Percentiles rank a stretch among this genome's conserved stretches.
These are phyloP conservation scores for Tetradesmus lagerheimii DNA, from an alignment of 139 green algal genomes.

Conservation along the genomic window DNA sequence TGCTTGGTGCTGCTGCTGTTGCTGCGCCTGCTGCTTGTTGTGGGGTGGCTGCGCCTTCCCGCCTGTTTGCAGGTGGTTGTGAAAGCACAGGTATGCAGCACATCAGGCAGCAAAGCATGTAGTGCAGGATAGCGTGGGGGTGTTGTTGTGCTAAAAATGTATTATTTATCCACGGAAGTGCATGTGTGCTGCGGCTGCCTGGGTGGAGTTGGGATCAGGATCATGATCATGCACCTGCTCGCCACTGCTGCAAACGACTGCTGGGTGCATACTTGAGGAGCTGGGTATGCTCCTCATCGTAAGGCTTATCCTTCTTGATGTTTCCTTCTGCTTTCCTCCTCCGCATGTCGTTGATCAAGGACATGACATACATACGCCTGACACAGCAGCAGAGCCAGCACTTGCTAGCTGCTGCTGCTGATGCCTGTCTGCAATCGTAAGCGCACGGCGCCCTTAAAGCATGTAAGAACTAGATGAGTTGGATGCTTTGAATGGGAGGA, in stretches of 20 bases:
- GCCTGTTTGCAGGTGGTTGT: background rate
- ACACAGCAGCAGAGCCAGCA: background rate
- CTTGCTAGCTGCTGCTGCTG: background rate
- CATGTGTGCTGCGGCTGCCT: background rate
- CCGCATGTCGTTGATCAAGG: conserved; percentile 13
- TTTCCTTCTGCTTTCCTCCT: background rate
- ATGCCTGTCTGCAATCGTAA: background rate
- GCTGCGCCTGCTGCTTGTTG: background rate
- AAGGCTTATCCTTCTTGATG: background rate
- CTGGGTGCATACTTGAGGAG: conserved; percentile 9
- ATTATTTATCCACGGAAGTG: too few relatives aligned
- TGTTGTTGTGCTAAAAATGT: too few relatives aligned
- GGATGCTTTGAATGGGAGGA: too few relatives aligned
- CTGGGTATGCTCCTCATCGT: conserved; percentile 8
- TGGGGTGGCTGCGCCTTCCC: background rate
- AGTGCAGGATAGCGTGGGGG: too few relatives aligned
- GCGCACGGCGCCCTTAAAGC: too few relatives aligned
- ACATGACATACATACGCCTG: background rate
- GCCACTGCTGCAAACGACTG: background rate
- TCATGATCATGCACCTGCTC: background rate
- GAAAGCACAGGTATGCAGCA: background rate
- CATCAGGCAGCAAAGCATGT: background rate
- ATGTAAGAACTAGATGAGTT: too few relatives aligned
- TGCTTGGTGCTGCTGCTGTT: background rate
- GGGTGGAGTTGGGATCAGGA: background rate